A percentile compares a stretch with the other conserved stretches of the same genome.
Conservation (phyloP, 495 filamentous ascomycete species). For the Podospora pseudocomata region DNA sequence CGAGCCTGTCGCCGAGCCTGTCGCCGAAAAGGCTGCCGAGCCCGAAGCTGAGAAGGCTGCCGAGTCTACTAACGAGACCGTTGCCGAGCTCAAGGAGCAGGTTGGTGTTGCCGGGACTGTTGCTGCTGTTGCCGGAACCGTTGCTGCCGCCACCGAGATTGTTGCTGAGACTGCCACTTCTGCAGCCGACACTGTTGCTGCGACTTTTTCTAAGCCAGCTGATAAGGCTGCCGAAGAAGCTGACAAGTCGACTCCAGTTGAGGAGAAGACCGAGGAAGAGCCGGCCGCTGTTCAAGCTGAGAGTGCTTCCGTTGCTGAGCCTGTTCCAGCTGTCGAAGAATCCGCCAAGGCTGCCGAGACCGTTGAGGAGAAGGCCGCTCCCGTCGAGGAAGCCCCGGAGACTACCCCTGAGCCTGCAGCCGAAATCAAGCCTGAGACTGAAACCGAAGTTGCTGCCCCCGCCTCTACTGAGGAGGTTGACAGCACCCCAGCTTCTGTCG, state of each 20-base stretch:
- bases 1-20: background rate
- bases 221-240: background rate
- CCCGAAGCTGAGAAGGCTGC: background rate
- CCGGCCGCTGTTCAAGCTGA: constrained; percentile 4
- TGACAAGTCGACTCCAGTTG: background rate
- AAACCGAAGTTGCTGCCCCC: constrained; percentile 1
- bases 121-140: background rate
- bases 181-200: constrained; percentile 1
- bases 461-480: constrained; percentile 17
- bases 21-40: constrained; percentile 7
- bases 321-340: constrained; percentile 11
- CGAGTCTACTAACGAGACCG: no score
- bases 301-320: constrained; percentile 3
- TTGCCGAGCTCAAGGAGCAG: background rate
- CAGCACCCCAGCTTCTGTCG: constrained; percentile 17
- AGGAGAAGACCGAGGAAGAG: constrained; percentile 13
- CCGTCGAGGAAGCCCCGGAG: constrained; percentile 8
- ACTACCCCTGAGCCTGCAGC: background rate
- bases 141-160: background rate
- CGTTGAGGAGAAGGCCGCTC: constrained; percentile 14
- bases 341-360: constrained; percentile 4
- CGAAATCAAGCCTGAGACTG: constrained; percentile 5
- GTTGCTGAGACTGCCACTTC: background rate
- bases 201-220: constrained; percentile 10
- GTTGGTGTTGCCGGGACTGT: background rate